A percentile compares a stretch with the other conserved stretches of the same genome.
These are phyloP conservation scores for Microsporum canis DNA, from an alignment of 2,329 filamentous ascomycete genomes.

Conservation along the genomic window DNA sequence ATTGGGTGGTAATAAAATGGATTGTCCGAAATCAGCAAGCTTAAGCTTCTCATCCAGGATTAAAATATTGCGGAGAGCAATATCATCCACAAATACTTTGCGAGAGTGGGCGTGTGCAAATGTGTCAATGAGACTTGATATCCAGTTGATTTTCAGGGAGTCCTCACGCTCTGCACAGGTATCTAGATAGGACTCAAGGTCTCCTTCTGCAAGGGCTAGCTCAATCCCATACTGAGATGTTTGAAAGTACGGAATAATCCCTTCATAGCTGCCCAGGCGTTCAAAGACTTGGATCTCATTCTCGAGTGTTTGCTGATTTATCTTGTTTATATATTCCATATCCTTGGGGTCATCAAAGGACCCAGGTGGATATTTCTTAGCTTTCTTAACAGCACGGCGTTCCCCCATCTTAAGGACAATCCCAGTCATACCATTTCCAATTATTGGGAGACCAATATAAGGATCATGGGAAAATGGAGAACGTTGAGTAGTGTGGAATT, in stretches of 20 bases:
- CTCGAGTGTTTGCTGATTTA: neutral
- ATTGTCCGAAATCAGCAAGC: conserved; percentile 11
- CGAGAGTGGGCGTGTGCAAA: conserved; percentile 12
- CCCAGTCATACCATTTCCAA: no score
- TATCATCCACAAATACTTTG: conserved; percentile 14
- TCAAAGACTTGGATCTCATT: conserved; percentile 14
- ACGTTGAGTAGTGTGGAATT: no score
- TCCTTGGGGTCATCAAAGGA: no score
- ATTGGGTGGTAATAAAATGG: conserved; percentile 10
- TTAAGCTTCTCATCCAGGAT: conserved; percentile 5
- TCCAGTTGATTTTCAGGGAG: conserved; percentile 13
- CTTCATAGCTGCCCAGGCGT: conserved; percentile 11
- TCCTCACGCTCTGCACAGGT: conserved; percentile 12
- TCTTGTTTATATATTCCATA: no score
- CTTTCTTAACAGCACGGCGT: no score
- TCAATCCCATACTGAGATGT: conserved; percentile 15
- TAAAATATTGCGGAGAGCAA: conserved; percentile 15
- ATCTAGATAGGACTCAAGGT: conserved; percentile 15
- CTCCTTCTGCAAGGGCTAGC: conserved; percentile 13
- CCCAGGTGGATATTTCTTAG: no score
- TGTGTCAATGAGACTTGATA: conserved; percentile 12
- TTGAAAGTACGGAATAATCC: conserved; percentile 13
- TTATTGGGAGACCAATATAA: no score
- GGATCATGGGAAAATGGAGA: no score
- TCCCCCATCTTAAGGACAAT: no score